A percentile compares a stretch with the other conserved stretches of the same genome.
These are phyloP conservation scores for Ilex aquifolium DNA, from an alignment of 257 asterid genomes.

Conservation along the genomic window DNA sequence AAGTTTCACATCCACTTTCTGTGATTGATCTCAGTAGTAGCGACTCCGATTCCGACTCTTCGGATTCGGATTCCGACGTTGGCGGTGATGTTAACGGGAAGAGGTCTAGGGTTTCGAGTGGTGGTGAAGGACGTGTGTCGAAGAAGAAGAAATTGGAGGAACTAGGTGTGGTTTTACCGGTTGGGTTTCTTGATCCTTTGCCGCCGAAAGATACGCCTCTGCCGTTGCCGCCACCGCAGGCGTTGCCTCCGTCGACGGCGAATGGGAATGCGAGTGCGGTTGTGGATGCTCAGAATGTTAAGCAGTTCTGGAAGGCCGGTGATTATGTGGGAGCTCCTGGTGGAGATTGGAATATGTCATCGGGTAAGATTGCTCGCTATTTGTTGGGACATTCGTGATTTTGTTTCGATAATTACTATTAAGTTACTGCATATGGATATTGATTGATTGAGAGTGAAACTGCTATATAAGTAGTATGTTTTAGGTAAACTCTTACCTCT, in stretches of 20 bases:
- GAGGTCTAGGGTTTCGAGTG: not conserved
- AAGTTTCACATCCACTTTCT: not conserved
- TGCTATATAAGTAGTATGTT: no score
- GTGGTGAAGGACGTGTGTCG: constrained; percentile 8
- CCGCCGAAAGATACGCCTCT: constrained; percentile 26
- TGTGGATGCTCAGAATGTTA: constrained; percentile 15
- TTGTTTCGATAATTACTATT: not conserved
- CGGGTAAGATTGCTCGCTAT: constrained; percentile 24
- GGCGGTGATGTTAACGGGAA: not conserved
- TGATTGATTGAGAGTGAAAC: no score
- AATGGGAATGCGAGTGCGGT: constrained; percentile 7
- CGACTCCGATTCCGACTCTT: constrained; percentile 22
- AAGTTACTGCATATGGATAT: no score
- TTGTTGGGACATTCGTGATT: no score
- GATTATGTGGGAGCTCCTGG: constrained; percentile 55
- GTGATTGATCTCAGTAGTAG: constrained; percentile 29
- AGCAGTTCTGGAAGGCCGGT: constrained; percentile 98
- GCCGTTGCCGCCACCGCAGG: constrained; percentile 23
- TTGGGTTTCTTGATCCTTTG: constrained; percentile 74
- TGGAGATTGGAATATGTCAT: constrained; percentile 33
- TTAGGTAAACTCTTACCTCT: no score
- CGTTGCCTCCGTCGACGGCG: constrained; percentile 20
- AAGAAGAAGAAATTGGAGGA: constrained; percentile 38
- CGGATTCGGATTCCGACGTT: not conserved
- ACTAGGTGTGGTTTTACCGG: constrained; percentile 39